Conservation (phyloP, 352 stramenopile genomes). For the Globisporangium apiculatum region DNA sequence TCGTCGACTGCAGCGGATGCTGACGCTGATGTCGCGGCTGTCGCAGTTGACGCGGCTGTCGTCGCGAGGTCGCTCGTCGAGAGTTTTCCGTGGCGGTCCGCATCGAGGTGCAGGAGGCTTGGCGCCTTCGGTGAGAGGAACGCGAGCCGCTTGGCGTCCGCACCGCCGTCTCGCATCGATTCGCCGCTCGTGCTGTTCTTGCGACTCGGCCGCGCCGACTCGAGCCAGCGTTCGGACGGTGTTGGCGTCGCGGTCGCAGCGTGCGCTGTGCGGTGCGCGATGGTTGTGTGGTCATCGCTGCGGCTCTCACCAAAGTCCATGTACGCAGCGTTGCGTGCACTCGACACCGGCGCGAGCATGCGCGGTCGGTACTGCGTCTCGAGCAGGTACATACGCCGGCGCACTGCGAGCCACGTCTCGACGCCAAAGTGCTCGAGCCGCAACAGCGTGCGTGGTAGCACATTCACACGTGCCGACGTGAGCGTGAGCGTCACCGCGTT, state of each 20-base stretch:
- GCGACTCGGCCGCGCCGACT: constrained; percentile 9
- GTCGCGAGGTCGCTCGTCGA: constrained; percentile 6
- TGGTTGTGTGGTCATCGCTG: neutral
- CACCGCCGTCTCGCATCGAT: constrained; percentile 6
- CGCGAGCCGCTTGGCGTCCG: neutral
- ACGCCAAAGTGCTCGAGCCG: constrained; percentile 51
- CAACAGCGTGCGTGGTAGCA: constrained; percentile 42
- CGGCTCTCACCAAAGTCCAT: constrained; percentile 16
- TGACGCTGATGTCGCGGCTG: neutral
- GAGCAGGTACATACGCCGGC: constrained; percentile 31
- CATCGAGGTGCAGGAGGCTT: neutral
- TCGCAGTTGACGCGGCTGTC: neutral
- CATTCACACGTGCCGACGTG: constrained; percentile 37
- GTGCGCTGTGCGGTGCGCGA: neutral
- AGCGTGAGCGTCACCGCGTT: constrained; percentile 13
- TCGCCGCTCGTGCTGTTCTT: constrained; percentile 38
- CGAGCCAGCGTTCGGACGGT: constrained; percentile 2
- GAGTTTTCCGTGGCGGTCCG: constrained; percentile 6
- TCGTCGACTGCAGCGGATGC: constrained; percentile 1
- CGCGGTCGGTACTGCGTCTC: constrained; percentile 30
- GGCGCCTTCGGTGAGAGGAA: constrained; percentile 5
- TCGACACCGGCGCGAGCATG: constrained; percentile 20
- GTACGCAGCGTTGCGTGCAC: constrained; percentile 19
- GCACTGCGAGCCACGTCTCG: constrained; percentile 39
- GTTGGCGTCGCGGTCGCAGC: too few species aligned